Evolutionary conservation across 768 basidiomycete genomes (phyloP).

Genomic region (Termitomyces sp.): DNA sequence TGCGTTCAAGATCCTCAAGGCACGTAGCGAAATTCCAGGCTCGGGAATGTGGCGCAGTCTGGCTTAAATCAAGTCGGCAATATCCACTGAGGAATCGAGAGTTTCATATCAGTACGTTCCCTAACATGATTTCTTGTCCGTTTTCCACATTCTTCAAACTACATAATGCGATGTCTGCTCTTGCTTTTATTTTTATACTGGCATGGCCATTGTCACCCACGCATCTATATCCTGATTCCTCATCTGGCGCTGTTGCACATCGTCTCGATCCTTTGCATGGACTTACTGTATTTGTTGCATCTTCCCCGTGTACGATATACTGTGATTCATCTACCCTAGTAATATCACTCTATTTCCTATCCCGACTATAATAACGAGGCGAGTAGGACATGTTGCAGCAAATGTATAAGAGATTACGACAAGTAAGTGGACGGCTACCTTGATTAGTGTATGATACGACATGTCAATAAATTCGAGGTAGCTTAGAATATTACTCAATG

Average conservation of each 20-base stretch:
- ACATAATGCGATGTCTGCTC: constrained; percentile 1
- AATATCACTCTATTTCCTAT: constrained; percentile 7
- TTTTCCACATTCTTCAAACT: neutral
- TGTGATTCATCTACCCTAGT: constrained; percentile 4
- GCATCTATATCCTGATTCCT: constrained; percentile 4
- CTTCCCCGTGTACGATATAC: constrained; percentile 7
- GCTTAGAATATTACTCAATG: constrained; percentile 8
- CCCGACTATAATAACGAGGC: neutral
- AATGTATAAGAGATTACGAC: neutral
- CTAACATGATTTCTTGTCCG: constrained; percentile 15
- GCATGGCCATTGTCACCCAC: constrained; percentile 4
- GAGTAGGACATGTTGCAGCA: constrained; percentile 1
- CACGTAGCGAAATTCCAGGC: constrained; percentile 60
- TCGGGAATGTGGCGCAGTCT: constrained; percentile 82
- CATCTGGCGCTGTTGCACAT: neutral
- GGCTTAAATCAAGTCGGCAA: constrained; percentile 26
- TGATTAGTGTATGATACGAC: neutral
- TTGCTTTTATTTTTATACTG: constrained; percentile 8
- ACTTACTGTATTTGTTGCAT: constrained; percentile 6
- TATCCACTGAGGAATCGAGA: neutral
- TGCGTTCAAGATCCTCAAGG: constrained; percentile 66
- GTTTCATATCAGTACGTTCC: constrained; percentile 10
- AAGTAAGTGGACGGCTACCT: neutral
- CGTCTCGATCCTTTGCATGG: constrained; percentile 4
- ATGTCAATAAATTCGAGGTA: neutral